Base-by-base conservation (phyloP, 2,329 filamentous ascomycete genomes). In the Falciphora oryzae region DNA sequence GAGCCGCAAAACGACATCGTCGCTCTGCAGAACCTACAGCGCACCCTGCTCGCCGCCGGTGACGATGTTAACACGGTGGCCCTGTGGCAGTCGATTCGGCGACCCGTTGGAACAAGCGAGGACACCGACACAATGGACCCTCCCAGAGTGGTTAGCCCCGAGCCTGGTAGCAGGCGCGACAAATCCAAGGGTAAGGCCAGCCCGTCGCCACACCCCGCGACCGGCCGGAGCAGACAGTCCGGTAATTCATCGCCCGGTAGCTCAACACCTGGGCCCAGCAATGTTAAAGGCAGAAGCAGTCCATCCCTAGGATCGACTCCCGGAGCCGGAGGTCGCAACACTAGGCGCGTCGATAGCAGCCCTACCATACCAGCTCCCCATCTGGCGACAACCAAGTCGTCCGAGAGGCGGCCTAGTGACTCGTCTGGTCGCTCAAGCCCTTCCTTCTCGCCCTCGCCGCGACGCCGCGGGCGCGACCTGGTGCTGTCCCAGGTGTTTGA, bases 401-500 rank as follows among this genome's bases (percentile, higher is more conserved):
- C 56, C 31, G 7, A 58, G 50, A 28, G 62, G n/a, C 22, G 59
- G 6, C 7, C 25, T 18, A 32, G 56, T 29, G 29, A 28, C 61
- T 28, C 61, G 28, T n/a, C 61, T 32, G 44, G 44, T 8, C 6
- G 61, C 25, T 56, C 61, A 27, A 57, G 53, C 13, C 62, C 62
- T 31, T 62, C 61, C 3, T 31, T 56, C 5, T 57, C 29, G n/a
- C 53, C 62, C n/a, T 63, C 62, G 5, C 62, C 62, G 53, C 56
- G 53, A n/a, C n/a, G 62, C 7, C 56, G 57, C n/a, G 62, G 62
- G n/a, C 29, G 62, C 22, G 62, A 63, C 13, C 4, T 63, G 62
- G 56, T 57, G 31, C 53, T 63, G 6, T 31, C 62, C 5, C 27
- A 28, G n/a, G 44, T 63, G 3, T 63, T 63, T 31, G 50, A 57